A percentile compares a stretch with the other conserved stretches of the same genome.
Evolutionary conservation across 2,329 filamentous ascomycete genomes (phyloP).

Genomic region (Chaetomium olivaceum): DNA sequence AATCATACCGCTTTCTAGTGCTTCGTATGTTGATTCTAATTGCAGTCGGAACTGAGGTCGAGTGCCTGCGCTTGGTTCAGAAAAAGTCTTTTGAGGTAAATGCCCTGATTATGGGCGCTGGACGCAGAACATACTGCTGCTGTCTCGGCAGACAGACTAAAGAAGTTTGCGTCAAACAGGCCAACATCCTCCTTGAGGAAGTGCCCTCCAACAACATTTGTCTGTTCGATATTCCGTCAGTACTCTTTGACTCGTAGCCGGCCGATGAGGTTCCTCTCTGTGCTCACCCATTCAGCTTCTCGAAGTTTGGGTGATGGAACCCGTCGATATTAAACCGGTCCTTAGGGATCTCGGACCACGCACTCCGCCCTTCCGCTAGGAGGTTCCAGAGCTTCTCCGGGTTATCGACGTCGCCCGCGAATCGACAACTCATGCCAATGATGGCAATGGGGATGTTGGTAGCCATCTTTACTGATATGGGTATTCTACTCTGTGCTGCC

Average conservation of each 20-base stretch:
- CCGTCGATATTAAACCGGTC: conserved; percentile 41
- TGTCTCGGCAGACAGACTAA: conserved; percentile 36
- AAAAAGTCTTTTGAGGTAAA: neutral
- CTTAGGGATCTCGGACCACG: conserved; percentile 33
- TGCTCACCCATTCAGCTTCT: conserved; percentile 33
- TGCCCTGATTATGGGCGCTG: too few relatives aligned
- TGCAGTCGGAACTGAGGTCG: conserved; percentile 36
- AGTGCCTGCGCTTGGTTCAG: conserved; percentile 23
- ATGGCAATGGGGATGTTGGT: conserved; percentile 41
- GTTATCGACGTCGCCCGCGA: conserved; percentile 39
- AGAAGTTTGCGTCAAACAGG: conserved; percentile 38
- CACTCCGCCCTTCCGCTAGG: conserved; percentile 28
- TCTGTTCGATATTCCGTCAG: conserved; percentile 27
- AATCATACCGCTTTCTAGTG: conserved; percentile 36
- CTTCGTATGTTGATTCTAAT: conserved; percentile 39
- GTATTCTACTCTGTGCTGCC: neutral
- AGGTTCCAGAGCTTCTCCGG: conserved; percentile 40
- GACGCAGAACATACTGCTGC: too few relatives aligned
- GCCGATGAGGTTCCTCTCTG: too few relatives aligned
- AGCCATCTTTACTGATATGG: conserved; percentile 17
- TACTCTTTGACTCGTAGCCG: too few relatives aligned
- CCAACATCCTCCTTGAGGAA: conserved; percentile 35
- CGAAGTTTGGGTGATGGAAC: conserved; percentile 34
- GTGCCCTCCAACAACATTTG: conserved; percentile 40
- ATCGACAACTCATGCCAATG: conserved; percentile 44